Conservation (phyloP, 352 stramenopile genomes). For the Lagenidium sp. region DNA sequence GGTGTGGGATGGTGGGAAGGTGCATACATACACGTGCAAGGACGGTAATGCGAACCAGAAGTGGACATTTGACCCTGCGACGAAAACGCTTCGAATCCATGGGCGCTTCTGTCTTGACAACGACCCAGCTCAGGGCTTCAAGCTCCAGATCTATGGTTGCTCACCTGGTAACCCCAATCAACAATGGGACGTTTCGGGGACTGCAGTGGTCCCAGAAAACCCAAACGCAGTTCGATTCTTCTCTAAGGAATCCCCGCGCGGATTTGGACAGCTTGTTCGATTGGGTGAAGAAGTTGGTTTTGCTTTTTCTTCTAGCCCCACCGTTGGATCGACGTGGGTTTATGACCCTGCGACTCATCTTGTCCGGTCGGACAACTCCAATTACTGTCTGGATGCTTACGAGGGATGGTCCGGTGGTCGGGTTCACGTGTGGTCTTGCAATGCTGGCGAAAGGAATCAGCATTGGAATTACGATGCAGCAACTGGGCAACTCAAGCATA, state of each 20-base stretch:
- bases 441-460: constrained; percentile 42
- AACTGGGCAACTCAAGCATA: constrained; percentile 33
- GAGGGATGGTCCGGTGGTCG: constrained; percentile 37
- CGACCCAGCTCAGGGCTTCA: constrained; percentile 32
- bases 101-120: constrained; percentile 49
- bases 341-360: constrained; percentile 30
- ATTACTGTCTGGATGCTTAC: constrained; percentile 55
- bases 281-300: constrained; percentile 13
- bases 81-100: constrained; percentile 11
- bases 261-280: constrained; percentile 29
- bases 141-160: constrained; percentile 53
- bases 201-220: background rate
- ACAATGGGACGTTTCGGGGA: constrained; percentile 28
- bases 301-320: constrained; percentile 11
- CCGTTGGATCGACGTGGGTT: constrained; percentile 28
- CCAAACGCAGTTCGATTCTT: constrained; percentile 26
- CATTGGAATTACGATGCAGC: constrained; percentile 39
- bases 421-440: constrained; percentile 50
- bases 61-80: constrained; percentile 13
- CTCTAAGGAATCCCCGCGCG: constrained; percentile 25
- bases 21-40: constrained; percentile 17
- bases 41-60: constrained; percentile 14
- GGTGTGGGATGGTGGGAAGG: constrained; percentile 1
- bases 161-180: constrained; percentile 46
- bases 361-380: constrained; percentile 28